phyloP scores from a whole-genome alignment of 2,329 filamentous ascomycete genomes.

The Trichoderma sp. region DNA sequence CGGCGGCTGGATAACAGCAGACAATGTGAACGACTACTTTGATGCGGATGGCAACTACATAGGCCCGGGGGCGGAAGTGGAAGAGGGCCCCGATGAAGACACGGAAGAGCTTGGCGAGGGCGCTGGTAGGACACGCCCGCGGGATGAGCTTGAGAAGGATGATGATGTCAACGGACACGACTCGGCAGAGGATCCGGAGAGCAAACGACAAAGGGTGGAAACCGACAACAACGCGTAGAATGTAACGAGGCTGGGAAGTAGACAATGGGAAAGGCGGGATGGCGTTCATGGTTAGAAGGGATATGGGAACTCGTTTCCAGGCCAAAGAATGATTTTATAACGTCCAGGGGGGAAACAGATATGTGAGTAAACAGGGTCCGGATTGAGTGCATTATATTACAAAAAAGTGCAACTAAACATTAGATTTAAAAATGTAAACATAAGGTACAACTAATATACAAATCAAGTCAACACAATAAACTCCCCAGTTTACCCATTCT shows the following conservation, averaged over 20 bases:
- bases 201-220: constrained; percentile 52
- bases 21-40: constrained; percentile 85
- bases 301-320: constrained; percentile 29
- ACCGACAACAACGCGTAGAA: neutral
- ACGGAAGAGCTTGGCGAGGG: constrained; percentile 64
- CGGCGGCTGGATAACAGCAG: constrained; percentile 85
- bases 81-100: constrained; percentile 41
- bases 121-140: constrained; percentile 53
- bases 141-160: constrained; percentile 51
- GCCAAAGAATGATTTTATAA: neutral
- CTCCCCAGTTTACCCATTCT: neutral
- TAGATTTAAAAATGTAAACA: constrained; percentile 14
- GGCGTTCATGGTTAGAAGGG: constrained; percentile 33
- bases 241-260: neutral
- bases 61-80: constrained; percentile 38
- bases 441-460: constrained; percentile 11
- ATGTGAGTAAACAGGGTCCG: constrained; percentile 6
- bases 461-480: constrained; percentile 3
- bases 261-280: constrained; percentile 23
- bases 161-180: constrained; percentile 51
- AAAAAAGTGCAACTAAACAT: constrained; percentile 15
- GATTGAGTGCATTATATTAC: neutral
- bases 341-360: neutral
- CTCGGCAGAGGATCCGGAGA: constrained; percentile 48
- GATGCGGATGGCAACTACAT: constrained; percentile 82